Conservation (phyloP, 108 stramenopile species). For the Discostella stelligeroides region DNA sequence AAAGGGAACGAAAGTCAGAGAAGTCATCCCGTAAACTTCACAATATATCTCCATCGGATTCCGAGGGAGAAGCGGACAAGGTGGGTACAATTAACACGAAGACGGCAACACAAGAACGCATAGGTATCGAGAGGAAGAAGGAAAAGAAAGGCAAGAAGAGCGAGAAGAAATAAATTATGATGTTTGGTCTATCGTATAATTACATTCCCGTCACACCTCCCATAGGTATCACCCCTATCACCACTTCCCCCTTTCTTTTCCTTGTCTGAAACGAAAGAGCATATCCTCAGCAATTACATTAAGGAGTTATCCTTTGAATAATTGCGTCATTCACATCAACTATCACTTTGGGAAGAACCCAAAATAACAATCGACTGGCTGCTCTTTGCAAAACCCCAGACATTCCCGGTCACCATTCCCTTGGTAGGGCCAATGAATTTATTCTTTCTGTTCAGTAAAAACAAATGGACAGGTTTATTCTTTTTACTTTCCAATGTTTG, state of each 20-base stretch:
- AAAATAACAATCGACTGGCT: neutral
- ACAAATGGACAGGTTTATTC: too few relatives aligned
- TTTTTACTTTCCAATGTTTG: neutral
- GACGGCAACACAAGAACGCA: neutral
- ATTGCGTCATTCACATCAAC: conserved; percentile 47
- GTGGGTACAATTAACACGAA: neutral
- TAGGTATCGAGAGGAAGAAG: conserved; percentile 52
- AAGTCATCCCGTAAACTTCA: conserved; percentile 7
- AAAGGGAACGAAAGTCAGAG: conserved; percentile 18
- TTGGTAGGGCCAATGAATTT: conserved; percentile 1
- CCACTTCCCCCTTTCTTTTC: neutral
- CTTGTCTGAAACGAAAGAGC: conserved; percentile 13
- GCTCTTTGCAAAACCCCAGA: conserved; percentile 9
- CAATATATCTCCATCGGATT: conserved; percentile 14
- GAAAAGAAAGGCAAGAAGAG: conserved; percentile 38
- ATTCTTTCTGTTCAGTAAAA: neutral
- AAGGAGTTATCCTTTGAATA: conserved; percentile 10
- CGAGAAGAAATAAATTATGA: neutral
- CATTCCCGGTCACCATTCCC: conserved; percentile 44
- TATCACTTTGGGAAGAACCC: conserved; percentile 2
- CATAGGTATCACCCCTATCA: neutral
- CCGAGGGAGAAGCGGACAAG: conserved; percentile 14
- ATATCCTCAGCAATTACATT: conserved; percentile 36
- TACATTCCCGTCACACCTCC: neutral
- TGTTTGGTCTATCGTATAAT: neutral